A percentile compares a stretch with the other conserved stretches of the same genome.
Conservation (phyloP, 345 rosid genomes). For the Brassica carinata region DNA sequence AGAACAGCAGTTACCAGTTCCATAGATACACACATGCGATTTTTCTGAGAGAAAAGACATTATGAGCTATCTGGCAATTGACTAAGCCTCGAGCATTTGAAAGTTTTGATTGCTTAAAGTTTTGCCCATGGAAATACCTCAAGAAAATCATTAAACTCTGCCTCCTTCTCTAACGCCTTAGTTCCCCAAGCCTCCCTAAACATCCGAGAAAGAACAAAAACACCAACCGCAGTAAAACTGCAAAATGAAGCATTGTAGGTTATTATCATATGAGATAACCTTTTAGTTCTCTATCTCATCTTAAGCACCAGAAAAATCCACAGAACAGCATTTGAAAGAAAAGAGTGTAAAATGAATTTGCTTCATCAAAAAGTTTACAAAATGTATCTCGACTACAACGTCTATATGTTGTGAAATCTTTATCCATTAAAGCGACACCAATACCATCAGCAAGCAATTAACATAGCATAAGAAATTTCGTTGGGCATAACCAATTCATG, state of each 20-base stretch:
- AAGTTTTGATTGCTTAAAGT: slow-evolving; percentile 4
- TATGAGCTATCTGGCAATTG: slow-evolving; percentile 10
- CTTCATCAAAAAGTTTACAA: not conserved
- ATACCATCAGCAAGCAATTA: slow-evolving; percentile 14
- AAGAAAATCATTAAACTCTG: slow-evolving; percentile 81
- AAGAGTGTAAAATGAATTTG: slow-evolving; percentile 11
- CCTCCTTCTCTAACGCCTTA: slow-evolving; percentile 65
- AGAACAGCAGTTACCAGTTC: slow-evolving; percentile 97
- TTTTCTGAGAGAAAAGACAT: slow-evolving; percentile 51
- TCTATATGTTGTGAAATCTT: slow-evolving; percentile 9
- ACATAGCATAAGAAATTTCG: not conserved
- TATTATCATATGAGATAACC: slow-evolving; percentile 8
- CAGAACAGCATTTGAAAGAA: slow-evolving; percentile 12
- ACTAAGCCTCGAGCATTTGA: slow-evolving; percentile 14
- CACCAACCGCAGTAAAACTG: slow-evolving; percentile 97
- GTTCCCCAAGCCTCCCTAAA: slow-evolving; percentile 91
- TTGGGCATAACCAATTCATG: not conserved
- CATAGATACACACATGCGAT: slow-evolving; percentile 89
- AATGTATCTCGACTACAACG: not conserved
- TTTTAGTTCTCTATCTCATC: not conserved
- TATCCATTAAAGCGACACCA: not conserved
- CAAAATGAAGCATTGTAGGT: slow-evolving; percentile 19
- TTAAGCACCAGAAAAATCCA: slow-evolving; percentile 11
- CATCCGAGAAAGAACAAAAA: slow-evolving; percentile 89
- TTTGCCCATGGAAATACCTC: slow-evolving; percentile 55